phyloP scores from a whole-genome alignment of 768 basidiomycete genomes.

The Botryobasidium botryosum region DNA sequence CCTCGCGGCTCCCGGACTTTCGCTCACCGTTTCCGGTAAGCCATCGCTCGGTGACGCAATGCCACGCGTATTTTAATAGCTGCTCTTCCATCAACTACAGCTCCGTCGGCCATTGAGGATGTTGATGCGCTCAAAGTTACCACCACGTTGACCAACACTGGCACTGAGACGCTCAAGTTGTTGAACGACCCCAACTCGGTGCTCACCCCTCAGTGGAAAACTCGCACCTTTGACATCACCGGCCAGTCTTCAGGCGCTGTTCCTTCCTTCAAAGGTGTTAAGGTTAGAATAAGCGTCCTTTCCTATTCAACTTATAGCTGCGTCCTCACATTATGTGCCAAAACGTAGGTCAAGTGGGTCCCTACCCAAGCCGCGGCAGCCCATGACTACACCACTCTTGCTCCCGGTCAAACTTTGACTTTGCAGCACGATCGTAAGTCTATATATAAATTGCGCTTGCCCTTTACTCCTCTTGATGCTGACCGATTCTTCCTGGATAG shows the following conservation, averaged over 20 bases:
- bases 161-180: not conserved
- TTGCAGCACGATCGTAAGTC: not conserved
- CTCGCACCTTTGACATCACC: conserved; percentile 1
- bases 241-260: not conserved
- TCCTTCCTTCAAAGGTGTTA: conserved; percentile 2
- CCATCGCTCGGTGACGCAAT: too few species aligned
- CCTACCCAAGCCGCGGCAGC: not conserved
- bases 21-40: conserved; percentile 5
- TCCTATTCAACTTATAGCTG: too few species aligned
- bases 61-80: too few species aligned
- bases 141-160: conserved; percentile 7
- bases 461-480: not conserved
- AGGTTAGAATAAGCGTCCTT: too few species aligned
- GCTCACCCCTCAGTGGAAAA: conserved; percentile 6
- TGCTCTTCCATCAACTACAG: too few species aligned
- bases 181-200: conserved; percentile 5
- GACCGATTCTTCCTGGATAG: not conserved
- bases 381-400: not conserved
- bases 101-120: too few species aligned
- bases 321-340: too few species aligned
- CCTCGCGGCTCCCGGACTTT: not conserved
- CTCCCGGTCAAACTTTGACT: not conserved
- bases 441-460: not conserved
- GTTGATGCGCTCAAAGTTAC: too few species aligned
- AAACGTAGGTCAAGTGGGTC: too few species aligned